phyloP scores from a whole-genome alignment of 306 rosid genomes.

The Cercis canadensis region DNA sequence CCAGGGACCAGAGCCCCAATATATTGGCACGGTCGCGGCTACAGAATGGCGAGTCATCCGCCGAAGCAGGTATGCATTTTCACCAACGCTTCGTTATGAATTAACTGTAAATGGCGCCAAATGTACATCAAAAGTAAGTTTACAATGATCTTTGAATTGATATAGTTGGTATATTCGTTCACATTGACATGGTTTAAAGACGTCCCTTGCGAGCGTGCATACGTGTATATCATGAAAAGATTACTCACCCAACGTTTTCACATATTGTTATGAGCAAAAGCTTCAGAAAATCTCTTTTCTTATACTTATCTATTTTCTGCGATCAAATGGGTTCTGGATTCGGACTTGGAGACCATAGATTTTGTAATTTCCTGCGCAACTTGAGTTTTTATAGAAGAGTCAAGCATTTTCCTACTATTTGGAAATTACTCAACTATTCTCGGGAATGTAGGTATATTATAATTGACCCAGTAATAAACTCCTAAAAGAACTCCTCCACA shows the following conservation, averaged over 20 bases:
- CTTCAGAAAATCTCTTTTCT: neutral
- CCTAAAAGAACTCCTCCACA: neutral
- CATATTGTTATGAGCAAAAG: neutral
- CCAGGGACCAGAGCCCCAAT: slow-evolving; percentile 73
- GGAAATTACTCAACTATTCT: neutral
- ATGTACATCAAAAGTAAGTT: neutral
- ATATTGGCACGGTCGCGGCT: slow-evolving; percentile 63
- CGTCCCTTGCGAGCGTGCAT: neutral
- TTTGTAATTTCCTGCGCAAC: neutral
- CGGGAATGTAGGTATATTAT: neutral
- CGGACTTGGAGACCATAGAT: neutral
- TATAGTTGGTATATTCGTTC: neutral
- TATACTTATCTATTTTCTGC: neutral
- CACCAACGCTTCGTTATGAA: neutral
- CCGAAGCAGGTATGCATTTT: slow-evolving; percentile 62
- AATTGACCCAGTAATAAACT: neutral
- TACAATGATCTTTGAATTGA: neutral
- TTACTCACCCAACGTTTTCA: neutral
- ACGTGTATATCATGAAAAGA: neutral
- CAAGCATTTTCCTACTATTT: neutral
- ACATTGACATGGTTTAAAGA: neutral
- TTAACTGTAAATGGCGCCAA: neutral
- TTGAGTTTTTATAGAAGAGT: neutral
- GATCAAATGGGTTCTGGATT: neutral
- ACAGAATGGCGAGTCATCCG: slow-evolving; percentile 71